Percentiles rank a stretch among this genome's conserved stretches.
Evolutionary conservation across 805 yeast species (phyloP).

Genomic region (Komagataella phaffii): DNA sequence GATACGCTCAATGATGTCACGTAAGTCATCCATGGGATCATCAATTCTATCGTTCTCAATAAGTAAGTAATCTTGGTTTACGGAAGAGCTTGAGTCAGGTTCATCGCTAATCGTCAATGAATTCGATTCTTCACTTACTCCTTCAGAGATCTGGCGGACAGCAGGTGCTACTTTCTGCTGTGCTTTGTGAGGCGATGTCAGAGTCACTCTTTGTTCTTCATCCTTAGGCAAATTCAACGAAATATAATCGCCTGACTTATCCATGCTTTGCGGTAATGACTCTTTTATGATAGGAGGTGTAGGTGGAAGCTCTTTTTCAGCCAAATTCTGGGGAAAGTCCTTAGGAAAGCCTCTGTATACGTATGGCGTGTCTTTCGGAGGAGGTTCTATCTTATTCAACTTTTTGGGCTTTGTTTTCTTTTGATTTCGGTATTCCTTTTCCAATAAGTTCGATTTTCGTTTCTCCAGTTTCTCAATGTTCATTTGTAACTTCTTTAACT

Average conservation of each 20-base stretch:
- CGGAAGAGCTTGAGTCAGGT: not conserved
- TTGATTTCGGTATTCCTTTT: not conserved
- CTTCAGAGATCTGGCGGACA: not conserved
- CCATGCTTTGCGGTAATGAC: not conserved
- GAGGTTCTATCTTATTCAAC: not conserved
- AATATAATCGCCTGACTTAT: not conserved
- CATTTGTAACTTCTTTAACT: conserved; percentile 14
- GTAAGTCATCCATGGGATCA: not conserved
- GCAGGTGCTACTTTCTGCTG: not conserved
- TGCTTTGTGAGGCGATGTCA: not conserved
- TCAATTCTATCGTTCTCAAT: not conserved
- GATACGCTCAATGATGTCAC: not conserved
- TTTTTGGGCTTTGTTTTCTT: not conserved
- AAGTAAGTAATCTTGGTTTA: not conserved
- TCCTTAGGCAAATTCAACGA: not conserved
- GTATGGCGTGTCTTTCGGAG: not conserved
- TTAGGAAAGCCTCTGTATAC: not conserved
- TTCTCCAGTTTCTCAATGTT: conserved; percentile 7
- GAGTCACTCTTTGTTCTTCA: not conserved
- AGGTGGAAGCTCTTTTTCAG: not conserved
- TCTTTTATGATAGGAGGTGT: not conserved
- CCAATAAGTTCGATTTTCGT: not conserved
- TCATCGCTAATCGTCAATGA: not conserved
- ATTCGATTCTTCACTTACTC: not conserved
- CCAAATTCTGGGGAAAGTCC: not conserved